These are phyloP conservation scores for Cyclaneusma minus DNA, from an alignment of 2,329 filamentous ascomycete species.

Conservation along the genomic window DNA sequence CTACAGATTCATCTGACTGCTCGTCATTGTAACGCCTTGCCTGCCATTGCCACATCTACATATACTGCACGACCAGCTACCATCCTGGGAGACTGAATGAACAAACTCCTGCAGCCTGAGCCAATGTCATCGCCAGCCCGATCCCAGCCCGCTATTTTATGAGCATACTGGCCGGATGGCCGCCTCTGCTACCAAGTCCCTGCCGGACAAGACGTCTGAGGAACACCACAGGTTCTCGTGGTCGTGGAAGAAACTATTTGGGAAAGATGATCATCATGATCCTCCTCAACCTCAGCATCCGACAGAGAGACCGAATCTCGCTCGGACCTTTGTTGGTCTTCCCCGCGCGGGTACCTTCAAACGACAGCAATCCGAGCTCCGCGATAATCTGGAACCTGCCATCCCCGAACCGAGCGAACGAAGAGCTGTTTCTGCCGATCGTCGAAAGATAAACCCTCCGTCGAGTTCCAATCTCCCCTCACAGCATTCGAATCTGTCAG, in stretches of 20 bases:
- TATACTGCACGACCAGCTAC: no score
- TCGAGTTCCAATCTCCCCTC: background rate
- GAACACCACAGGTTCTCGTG: constrained; percentile 15
- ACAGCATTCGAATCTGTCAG: constrained; percentile 8
- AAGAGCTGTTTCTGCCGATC: constrained; percentile 53
- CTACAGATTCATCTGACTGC: no score
- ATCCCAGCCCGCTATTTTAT: no score
- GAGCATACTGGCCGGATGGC: no score
- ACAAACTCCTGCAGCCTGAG: no score
- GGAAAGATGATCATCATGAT: constrained; percentile 14
- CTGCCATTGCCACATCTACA: no score
- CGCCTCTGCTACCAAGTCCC: no score
- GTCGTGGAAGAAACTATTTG: constrained; percentile 17
- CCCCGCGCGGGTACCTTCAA: constrained; percentile 67
- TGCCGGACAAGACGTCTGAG: no score
- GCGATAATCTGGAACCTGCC: constrained; percentile 55
- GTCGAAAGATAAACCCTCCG: constrained; percentile 14
- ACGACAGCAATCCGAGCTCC: constrained; percentile 66
- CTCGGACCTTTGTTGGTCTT: constrained; percentile 29
- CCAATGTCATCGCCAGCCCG: no score
- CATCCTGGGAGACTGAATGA: no score
- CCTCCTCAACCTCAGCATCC: constrained; percentile 7
- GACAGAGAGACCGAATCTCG: constrained; percentile 6
- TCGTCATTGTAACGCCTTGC: no score
- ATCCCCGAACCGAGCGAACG: constrained; percentile 49